Conservation (phyloP, 352 stramenopile species). For the Pythium guiyangense region DNA sequence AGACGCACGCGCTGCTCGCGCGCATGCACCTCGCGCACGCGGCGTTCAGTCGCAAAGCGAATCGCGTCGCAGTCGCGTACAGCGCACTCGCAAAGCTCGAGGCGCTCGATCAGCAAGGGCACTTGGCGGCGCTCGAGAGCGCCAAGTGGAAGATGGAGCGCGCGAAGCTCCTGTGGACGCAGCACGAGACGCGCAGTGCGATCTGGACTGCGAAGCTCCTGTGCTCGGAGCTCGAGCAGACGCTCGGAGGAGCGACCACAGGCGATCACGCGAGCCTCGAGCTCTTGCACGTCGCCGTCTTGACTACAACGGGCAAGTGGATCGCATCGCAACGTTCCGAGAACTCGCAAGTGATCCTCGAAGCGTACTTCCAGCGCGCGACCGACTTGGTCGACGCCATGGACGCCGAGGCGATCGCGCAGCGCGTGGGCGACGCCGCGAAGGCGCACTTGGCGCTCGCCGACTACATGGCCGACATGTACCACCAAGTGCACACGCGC, state of each 20-base stretch:
- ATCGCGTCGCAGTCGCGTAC: slow-evolving; percentile 64
- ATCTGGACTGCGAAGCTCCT: slow-evolving; percentile 70
- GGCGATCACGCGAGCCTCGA: slow-evolving; percentile 21
- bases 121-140: slow-evolving; percentile 32
- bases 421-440: slow-evolving; percentile 46
- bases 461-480: slow-evolving; percentile 90
- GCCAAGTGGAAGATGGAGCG: slow-evolving; percentile 74
- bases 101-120: slow-evolving; percentile 30
- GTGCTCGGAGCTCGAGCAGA: slow-evolving; percentile 28
- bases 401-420: slow-evolving; percentile 22
- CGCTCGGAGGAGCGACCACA: slow-evolving; percentile 20
- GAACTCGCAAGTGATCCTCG: slow-evolving; percentile 88
- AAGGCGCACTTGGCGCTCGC: slow-evolving; percentile 86
- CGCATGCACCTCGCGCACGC: slow-evolving; percentile 57
- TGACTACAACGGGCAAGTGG: slow-evolving; percentile 89
- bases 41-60: slow-evolving; percentile 53
- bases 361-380: slow-evolving; percentile 89
- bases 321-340: slow-evolving; percentile 92
- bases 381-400: slow-evolving; percentile 55
- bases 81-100: slow-evolving; percentile 58
- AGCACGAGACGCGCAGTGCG: slow-evolving; percentile 63
- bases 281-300: slow-evolving; percentile 51
- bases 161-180: slow-evolving; percentile 74
- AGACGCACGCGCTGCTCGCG: slow-evolving; percentile 22
- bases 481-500: slow-evolving; percentile 82